Percentiles rank a stretch among this genome's conserved stretches.
Evolutionary conservation across 352 stramenopile species (phyloP).

Genomic region (Pilasporangium apinafurcum): DNA sequence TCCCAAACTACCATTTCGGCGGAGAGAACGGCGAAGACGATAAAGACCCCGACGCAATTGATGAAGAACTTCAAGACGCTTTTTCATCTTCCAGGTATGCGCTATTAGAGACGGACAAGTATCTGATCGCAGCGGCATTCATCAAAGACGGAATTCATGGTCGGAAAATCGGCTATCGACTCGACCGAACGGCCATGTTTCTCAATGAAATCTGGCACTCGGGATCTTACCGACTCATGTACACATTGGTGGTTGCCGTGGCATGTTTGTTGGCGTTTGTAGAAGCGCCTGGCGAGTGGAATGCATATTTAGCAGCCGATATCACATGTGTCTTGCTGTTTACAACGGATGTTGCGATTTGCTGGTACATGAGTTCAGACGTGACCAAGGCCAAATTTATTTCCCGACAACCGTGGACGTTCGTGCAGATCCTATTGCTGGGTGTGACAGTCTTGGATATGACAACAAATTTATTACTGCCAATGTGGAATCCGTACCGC

Average conservation of each 20-base stretch:
- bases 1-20: slow-evolving; percentile 33
- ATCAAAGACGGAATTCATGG: slow-evolving; percentile 78
- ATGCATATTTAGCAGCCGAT: slow-evolving; percentile 57
- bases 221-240: slow-evolving; percentile 57
- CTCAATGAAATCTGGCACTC: slow-evolving; percentile 75
- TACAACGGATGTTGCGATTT: slow-evolving; percentile 52
- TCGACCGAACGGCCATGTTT: slow-evolving; percentile 61
- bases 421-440: slow-evolving; percentile 54
- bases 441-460: slow-evolving; percentile 51
- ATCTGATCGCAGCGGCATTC: slow-evolving; percentile 69
- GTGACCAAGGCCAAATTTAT: slow-evolving; percentile 76
- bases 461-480: slow-evolving; percentile 32
- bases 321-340: slow-evolving; percentile 62
- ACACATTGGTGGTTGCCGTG: slow-evolving; percentile 59
- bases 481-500: slow-evolving; percentile 46
- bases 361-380: slow-evolving; percentile 80
- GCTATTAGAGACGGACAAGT: slow-evolving; percentile 53
- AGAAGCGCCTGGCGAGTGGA: slow-evolving; percentile 46
- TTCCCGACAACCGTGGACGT: slow-evolving; percentile 68
- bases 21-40: neutral
- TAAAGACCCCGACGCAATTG: neutral
- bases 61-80: neutral
- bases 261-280: slow-evolving; percentile 64
- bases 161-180: slow-evolving; percentile 76
- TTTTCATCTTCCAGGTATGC: slow-evolving; percentile 6